Conservation (phyloP, 2,329 filamentous ascomycete genomes). For the Orbilia blumenaviensis region DNA sequence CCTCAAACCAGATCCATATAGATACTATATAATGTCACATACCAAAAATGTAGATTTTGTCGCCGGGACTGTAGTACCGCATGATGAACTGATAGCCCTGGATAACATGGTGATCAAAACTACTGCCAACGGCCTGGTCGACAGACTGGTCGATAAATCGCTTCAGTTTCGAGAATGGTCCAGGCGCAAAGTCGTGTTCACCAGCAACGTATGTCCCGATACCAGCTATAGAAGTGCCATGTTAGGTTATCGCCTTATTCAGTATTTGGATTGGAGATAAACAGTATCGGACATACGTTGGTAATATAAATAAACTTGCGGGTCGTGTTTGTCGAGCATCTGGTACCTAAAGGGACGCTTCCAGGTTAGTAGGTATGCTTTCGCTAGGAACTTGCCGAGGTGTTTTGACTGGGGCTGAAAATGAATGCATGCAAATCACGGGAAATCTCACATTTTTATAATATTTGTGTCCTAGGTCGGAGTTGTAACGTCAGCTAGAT, state of each 20-base stretch:
- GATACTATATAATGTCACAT: constrained; percentile 69
- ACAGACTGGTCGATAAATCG: constrained; percentile 78
- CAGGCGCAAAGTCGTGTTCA: constrained; percentile 52
- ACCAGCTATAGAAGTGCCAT: constrained; percentile 64
- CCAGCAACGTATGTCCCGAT: constrained; percentile 76
- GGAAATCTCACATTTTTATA: constrained; percentile 39
- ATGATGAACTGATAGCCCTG: constrained; percentile 72
- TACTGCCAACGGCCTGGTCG: constrained; percentile 77
- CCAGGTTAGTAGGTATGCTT: constrained; percentile 61
- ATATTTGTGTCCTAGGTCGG: constrained; percentile 53
- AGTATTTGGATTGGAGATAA: background rate
- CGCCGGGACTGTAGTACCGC: constrained; percentile 72
- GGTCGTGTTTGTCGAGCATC: constrained; percentile 54
- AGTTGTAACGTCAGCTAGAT: background rate
- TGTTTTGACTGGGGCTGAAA: background rate
- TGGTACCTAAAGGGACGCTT: constrained; percentile 34
- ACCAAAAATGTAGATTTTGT: constrained; percentile 60
- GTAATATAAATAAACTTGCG: constrained; percentile 64
- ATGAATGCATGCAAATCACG: background rate
- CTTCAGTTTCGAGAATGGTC: constrained; percentile 65
- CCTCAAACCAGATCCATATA: background rate
- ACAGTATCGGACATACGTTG: constrained; percentile 65
- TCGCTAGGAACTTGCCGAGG: constrained; percentile 3
- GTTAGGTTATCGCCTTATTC: background rate
- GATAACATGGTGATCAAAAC: constrained; percentile 67